Evolutionary conservation across 805 yeast species (phyloP).

Genomic region (Metschnikowia hibisci): DNA sequence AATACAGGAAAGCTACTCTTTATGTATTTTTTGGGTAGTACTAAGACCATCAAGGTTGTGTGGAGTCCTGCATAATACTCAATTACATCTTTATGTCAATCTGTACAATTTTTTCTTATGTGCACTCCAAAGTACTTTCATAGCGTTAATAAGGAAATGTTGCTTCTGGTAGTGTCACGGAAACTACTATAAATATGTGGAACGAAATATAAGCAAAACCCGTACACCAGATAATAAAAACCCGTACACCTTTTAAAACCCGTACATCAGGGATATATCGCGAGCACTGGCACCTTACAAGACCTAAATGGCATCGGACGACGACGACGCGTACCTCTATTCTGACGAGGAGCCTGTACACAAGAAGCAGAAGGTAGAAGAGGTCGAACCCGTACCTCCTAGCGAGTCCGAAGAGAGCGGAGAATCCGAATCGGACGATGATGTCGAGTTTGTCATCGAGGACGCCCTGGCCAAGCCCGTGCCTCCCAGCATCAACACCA

Average conservation of each 20-base stretch:
- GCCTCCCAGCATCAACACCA: slow-evolving; percentile 21
- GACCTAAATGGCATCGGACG: slow-evolving; percentile 34
- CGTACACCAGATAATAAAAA: not conserved
- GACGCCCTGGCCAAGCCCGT: slow-evolving; percentile 23
- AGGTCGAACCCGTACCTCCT: not conserved
- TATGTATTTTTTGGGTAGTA: too few species aligned
- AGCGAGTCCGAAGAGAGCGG: slow-evolving; percentile 29
- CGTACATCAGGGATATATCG: not conserved
- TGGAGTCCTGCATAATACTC: too few species aligned
- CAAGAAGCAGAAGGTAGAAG: slow-evolving; percentile 11
- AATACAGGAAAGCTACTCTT: too few species aligned
- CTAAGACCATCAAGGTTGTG: too few species aligned
- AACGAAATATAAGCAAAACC: not conserved
- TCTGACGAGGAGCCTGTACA: slow-evolving; percentile 33
- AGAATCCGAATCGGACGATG: slow-evolving; percentile 52
- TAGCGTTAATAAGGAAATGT: too few species aligned
- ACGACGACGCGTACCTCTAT: slow-evolving; percentile 66
- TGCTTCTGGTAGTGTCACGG: too few species aligned
- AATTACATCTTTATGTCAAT: too few species aligned
- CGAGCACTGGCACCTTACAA: not conserved
- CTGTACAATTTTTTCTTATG: too few species aligned
- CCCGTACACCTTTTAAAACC: not conserved
- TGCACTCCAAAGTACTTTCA: too few species aligned
- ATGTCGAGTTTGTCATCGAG: slow-evolving; percentile 78
- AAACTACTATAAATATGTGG: too few species aligned